These are phyloP conservation scores for Mariannaea sp. DNA, from an alignment of 2,329 filamentous ascomycete species.

Conservation along the genomic window DNA sequence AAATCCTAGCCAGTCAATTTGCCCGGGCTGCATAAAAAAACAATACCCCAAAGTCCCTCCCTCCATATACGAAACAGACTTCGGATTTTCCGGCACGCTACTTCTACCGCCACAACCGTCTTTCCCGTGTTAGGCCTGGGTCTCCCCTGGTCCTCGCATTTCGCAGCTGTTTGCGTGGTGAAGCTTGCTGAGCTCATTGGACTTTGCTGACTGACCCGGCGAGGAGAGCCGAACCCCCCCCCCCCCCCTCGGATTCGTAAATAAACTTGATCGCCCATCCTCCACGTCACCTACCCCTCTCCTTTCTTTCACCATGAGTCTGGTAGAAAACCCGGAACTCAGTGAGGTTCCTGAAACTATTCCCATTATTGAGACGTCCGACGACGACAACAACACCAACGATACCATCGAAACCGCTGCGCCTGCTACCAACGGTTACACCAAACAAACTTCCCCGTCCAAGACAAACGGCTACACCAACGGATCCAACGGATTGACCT, in stretches of 20 bases:
- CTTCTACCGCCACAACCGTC: constrained; percentile 18
- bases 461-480: constrained; percentile 33
- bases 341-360: constrained; percentile 32
- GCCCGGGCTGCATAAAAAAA: too few relatives aligned
- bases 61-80: background rate
- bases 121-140: constrained; percentile 1
- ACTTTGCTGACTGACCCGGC: background rate
- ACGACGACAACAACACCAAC: constrained; percentile 31
- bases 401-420: constrained; percentile 12
- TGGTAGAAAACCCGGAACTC: constrained; percentile 23
- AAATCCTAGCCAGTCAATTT: too few relatives aligned
- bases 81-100: constrained; percentile 18
- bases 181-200: background rate
- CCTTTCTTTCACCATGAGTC: constrained; percentile 33
- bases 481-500: too few relatives aligned
- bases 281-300: constrained; percentile 19
- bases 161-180: too few relatives aligned
- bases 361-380: constrained; percentile 42
- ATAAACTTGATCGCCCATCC: background rate
- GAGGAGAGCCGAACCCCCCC: too few relatives aligned
- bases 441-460: background rate
- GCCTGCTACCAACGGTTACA: constrained; percentile 37
- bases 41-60: too few relatives aligned
- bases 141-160: too few relatives aligned
- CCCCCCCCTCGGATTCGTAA: too few relatives aligned